A percentile compares a stretch with the other conserved stretches of the same genome.
Evolutionary conservation across 2,329 filamentous ascomycete genomes (phyloP).

Genomic region (Aspergillus awamori): DNA sequence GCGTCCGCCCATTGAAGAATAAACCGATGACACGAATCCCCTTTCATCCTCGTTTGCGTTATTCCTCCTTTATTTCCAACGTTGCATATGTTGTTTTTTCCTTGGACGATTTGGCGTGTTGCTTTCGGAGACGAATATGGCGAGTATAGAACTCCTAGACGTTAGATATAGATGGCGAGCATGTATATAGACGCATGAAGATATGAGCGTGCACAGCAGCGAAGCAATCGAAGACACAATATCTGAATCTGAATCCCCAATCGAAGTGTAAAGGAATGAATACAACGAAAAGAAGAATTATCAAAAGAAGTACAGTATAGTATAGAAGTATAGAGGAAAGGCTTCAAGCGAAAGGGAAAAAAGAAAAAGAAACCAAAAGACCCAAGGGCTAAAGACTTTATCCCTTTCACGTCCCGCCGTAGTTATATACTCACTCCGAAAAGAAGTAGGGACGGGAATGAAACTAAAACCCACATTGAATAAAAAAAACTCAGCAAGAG

Average conservation of each 20-base stretch:
- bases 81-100: not conserved
- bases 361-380: not conserved
- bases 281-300: too few species aligned
- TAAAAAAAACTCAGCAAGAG: too few species aligned
- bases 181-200: slow-evolving; percentile 1
- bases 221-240: not conserved
- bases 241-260: too few species aligned
- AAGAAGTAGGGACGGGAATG: not conserved
- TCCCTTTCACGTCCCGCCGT: not conserved
- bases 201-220: not conserved
- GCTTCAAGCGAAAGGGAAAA: not conserved
- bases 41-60: not conserved
- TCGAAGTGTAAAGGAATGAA: too few species aligned
- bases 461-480: not conserved
- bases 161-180: slow-evolving; percentile 6
- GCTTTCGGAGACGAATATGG: not conserved
- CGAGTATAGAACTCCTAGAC: slow-evolving; percentile 2
- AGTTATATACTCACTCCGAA: slow-evolving; percentile 3
- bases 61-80: not conserved
- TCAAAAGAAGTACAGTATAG: too few species aligned
- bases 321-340: not conserved
- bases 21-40: not conserved
- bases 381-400: slow-evolving; percentile 2
- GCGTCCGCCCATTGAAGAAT: slow-evolving; percentile 22
- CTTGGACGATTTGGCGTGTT: not conserved